A percentile compares a stretch with the other conserved stretches of the same genome.
These are phyloP conservation scores for Ambrosiella beaveri DNA, from an alignment of 2,329 filamentous ascomycete genomes.

Conservation along the genomic window DNA sequence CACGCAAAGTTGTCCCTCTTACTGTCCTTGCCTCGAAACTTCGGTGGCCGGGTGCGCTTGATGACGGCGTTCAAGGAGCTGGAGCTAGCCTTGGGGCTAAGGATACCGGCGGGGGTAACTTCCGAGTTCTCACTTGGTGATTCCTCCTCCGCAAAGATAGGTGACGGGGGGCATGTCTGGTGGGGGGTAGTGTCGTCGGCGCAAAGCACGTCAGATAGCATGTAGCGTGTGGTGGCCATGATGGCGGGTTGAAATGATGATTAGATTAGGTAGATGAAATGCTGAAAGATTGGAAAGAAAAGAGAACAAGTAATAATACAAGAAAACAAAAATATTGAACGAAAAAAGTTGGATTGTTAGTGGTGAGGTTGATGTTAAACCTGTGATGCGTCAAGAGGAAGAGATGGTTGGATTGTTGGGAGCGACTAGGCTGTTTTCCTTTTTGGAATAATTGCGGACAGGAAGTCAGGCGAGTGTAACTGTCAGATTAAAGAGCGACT, in stretches of 20 bases:
- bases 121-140: background rate
- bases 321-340: no score
- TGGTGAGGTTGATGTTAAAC: no score
- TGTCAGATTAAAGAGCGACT: no score
- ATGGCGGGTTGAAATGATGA: background rate
- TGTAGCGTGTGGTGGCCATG: slow-evolving; percentile 8
- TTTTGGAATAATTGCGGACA: no score
- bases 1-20: no score
- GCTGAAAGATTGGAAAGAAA: background rate
- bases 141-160: background rate
- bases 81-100: slow-evolving; percentile 9
- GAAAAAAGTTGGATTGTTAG: no score
- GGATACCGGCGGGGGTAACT: background rate
- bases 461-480: no score
- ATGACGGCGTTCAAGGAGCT: slow-evolving; percentile 1
- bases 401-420: no score
- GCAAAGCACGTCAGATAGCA: slow-evolving; percentile 7
- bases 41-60: slow-evolving; percentile 1
- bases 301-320: no score
- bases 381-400: no score
- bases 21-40: no score
- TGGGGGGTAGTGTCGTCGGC: background rate
- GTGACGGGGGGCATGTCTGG: slow-evolving; percentile 1
- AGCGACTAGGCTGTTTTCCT: no score
- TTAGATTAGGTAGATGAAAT: background rate